Evolutionary conservation across 2,329 filamentous ascomycete genomes (phyloP).

Genomic region (Colletotrichum chrysophilum): DNA sequence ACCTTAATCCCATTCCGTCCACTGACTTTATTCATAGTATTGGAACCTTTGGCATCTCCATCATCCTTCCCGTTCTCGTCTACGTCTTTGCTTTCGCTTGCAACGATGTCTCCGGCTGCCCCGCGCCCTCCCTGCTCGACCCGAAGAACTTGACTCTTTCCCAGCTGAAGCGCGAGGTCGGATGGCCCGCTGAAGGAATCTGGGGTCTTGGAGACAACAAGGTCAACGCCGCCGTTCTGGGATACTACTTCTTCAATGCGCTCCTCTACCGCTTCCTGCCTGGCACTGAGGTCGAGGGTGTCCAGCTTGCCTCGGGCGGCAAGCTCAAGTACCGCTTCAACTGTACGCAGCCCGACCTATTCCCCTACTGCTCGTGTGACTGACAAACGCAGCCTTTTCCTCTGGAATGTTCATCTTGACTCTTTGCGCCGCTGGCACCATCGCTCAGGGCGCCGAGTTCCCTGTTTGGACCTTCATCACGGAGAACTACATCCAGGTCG

Average conservation of each 20-base stretch:
- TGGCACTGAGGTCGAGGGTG: slow-evolving; percentile 73
- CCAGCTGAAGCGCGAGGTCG: slow-evolving; percentile 78
- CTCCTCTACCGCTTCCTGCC: slow-evolving; percentile 80
- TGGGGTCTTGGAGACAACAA: slow-evolving; percentile 72
- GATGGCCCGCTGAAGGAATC: slow-evolving; percentile 78
- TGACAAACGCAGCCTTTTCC: slow-evolving; percentile 64
- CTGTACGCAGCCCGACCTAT: slow-evolving; percentile 47
- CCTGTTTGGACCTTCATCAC: slow-evolving; percentile 91
- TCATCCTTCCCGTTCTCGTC: slow-evolving; percentile 79
- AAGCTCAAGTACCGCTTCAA: slow-evolving; percentile 85
- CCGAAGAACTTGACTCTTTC: slow-evolving; percentile 75
- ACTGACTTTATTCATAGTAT: neutral
- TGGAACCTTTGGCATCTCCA: slow-evolving; percentile 78
- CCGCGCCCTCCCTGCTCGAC: slow-evolving; percentile 78
- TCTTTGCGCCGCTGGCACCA: slow-evolving; percentile 76
- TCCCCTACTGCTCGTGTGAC: neutral
- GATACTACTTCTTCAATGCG: slow-evolving; percentile 79
- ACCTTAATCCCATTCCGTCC: too few species aligned
- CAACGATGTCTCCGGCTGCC: slow-evolving; percentile 93
- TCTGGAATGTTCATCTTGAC: slow-evolving; percentile 77
- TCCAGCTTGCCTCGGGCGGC: slow-evolving; percentile 71
- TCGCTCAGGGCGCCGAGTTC: slow-evolving; percentile 80
- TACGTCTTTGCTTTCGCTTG: slow-evolving; percentile 85
- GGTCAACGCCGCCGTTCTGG: slow-evolving; percentile 72
- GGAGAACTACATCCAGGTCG: slow-evolving; percentile 86